Conservation (phyloP, 2,329 filamentous ascomycete genomes). For the Curvularia verruculosa region DNA sequence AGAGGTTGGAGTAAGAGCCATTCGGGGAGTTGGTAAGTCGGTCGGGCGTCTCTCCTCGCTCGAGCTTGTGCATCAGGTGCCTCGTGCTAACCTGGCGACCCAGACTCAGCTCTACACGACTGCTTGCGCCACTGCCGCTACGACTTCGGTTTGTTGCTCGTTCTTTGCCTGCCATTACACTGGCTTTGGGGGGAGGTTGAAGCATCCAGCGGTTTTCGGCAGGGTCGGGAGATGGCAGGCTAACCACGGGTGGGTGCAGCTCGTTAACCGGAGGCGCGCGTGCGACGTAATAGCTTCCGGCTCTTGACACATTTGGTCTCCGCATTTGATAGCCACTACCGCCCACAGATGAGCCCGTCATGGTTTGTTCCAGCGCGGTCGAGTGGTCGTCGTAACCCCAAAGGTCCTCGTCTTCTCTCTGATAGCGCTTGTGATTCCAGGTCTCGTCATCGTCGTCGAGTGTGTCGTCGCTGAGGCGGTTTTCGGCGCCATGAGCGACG, state of each 20-base stretch:
- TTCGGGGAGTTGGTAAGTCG: constrained; percentile 45
- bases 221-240: constrained; percentile 70
- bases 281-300: constrained; percentile 47
- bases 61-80: constrained; percentile 45
- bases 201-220: constrained; percentile 88
- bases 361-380: constrained; percentile 39
- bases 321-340: constrained; percentile 25
- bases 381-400: constrained; percentile 69
- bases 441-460: constrained; percentile 53
- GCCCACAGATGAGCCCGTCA: constrained; percentile 41
- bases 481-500: constrained; percentile 28
- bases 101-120: constrained; percentile 47
- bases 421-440: constrained; percentile 80
- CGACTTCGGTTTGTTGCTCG: constrained; percentile 66
- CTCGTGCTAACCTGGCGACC: constrained; percentile 49
- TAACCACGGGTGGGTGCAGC: constrained; percentile 83
- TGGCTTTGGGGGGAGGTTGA: constrained; percentile 86
- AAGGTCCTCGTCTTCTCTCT: constrained; percentile 85
- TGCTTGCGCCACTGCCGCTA: constrained; percentile 56
- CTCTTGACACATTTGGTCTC: constrained; percentile 39
- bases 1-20: constrained; percentile 42
- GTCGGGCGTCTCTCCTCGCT: constrained; percentile 45
- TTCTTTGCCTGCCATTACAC: constrained; percentile 87
- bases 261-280: constrained; percentile 79
- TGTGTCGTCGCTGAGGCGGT: constrained; percentile 44